Evolutionary conservation across 768 basidiomycete species (phyloP).

Genomic region (Baorangia bicolor): DNA sequence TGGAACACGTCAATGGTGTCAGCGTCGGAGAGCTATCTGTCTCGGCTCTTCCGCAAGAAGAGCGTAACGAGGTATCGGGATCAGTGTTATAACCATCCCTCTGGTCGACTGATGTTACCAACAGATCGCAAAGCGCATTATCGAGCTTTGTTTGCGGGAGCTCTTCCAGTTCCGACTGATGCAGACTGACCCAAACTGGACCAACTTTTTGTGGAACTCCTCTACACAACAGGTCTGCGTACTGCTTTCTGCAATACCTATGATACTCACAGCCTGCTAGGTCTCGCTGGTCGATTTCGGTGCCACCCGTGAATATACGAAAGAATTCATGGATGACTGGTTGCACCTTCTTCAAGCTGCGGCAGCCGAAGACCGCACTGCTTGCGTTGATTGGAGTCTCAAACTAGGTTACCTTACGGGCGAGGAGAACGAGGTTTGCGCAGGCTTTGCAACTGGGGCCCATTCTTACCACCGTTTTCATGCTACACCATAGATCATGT

Average conservation of each 20-base stretch:
- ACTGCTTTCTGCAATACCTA: not conserved
- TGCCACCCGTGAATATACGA: slow-evolving; percentile 83
- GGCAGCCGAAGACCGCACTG: slow-evolving; percentile 60
- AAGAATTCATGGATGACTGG: slow-evolving; percentile 89
- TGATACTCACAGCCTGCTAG: slow-evolving; percentile 33
- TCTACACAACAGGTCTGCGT: slow-evolving; percentile 53
- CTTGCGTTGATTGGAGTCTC: slow-evolving; percentile 71
- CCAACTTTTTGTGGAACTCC: slow-evolving; percentile 91
- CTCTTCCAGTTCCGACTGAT: slow-evolving; percentile 89
- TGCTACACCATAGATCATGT: slow-evolving; percentile 54
- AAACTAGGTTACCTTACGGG: slow-evolving; percentile 90
- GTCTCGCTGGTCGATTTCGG: slow-evolving; percentile 95
- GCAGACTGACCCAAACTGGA: slow-evolving; percentile 99
- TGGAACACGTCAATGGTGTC: slow-evolving; percentile 79
- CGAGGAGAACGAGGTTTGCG: slow-evolving; percentile 72
- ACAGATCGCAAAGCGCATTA: slow-evolving; percentile 80
- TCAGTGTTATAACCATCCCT: not conserved
- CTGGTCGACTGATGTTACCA: not conserved
- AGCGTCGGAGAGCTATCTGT: slow-evolving; percentile 71
- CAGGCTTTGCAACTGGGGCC: not conserved
- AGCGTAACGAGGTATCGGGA: slow-evolving; percentile 68
- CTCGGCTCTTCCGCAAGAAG: slow-evolving; percentile 54
- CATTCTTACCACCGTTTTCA: not conserved
- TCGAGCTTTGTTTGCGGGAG: slow-evolving; percentile 86
- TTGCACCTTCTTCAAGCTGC: slow-evolving; percentile 80